Evolutionary conservation across 1,284 basidiomycete species (phyloP), one percentile per base, ranked within the genome.

Genomic region (Cutaneotrichosporon mucoides): DNA sequence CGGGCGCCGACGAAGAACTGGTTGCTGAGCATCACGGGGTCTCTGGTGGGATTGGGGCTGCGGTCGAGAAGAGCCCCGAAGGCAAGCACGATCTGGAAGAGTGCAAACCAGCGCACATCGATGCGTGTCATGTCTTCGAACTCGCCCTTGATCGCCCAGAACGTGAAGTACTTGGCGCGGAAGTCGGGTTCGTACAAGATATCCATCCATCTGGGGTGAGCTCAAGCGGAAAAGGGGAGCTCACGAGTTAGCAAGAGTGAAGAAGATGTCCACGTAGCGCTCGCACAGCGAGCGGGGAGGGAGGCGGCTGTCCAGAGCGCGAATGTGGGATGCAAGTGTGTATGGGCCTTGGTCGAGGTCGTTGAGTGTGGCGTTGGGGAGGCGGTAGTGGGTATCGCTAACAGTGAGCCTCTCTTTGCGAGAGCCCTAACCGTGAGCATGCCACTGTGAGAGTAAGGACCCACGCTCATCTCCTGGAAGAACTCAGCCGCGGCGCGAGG

Each of bases 121-220:
- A 69, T 63, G 9, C 62, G 45, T 5, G 59, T 55, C n/a, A 68
- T 61, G 43, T 62, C 67, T 42, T 70, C 64, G 16, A 60, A 63
- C 38, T 68, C 64, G 60, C 61, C 59, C 9, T 60, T 60, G 13
- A 56, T 54, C 2, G 50, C 45, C 71, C 71, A 73, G 49, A 71
- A 68, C 6, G 50, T 51, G 35, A 60, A 53, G 54, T 67, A 67
- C 55, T 67, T 66, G 3, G 42, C 35, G 42, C 57, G 41, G 48
- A 72, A 73, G 56, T 71, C 68, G 33, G 66, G 63, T 54, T 66
- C 56, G 56, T 68, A 67, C 8, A 73, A 40, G 24, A 73, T 62
- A 46, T 73, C 70, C 49, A 64, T 61, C 60, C 66, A 64, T 13
- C 70, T 70, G 51, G 4, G 13, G 47, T 58, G 36, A 50, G 43